These are phyloP conservation scores for Lindgomyces ingoldianus DNA, from an alignment of 495 filamentous ascomycete species.

Conservation along the genomic window DNA sequence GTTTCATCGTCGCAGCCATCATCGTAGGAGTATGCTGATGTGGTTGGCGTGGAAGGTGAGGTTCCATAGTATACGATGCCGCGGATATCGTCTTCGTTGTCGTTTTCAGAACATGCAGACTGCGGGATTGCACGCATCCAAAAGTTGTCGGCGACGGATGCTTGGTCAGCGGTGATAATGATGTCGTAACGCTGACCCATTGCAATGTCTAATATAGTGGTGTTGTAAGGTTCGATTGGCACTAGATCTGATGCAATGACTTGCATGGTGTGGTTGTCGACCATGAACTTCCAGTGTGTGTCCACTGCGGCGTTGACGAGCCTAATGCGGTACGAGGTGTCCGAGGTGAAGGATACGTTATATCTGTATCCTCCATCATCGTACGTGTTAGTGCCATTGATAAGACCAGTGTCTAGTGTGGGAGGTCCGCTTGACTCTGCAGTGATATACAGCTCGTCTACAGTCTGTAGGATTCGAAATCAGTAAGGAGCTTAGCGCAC, in stretches of 20 bases:
- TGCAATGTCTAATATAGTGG: conserved; percentile 53
- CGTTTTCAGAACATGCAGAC: conserved; percentile 47
- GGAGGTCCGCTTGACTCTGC: conserved; percentile 49
- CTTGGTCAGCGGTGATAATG: conserved; percentile 61
- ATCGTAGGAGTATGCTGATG: conserved; percentile 8
- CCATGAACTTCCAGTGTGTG: conserved; percentile 51
- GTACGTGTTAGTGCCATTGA: conserved; percentile 48
- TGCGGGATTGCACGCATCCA: conserved; percentile 66
- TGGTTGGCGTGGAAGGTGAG: conserved; percentile 8
- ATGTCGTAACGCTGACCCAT: conserved; percentile 75
- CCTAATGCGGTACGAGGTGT: conserved; percentile 56
- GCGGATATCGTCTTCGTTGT: conserved; percentile 53
- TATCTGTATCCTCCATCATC: conserved; percentile 44
- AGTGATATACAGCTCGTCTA: conserved; percentile 43
- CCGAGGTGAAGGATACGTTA: conserved; percentile 48
- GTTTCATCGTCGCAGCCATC: conserved; percentile 47
- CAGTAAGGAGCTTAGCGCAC: not conserved
- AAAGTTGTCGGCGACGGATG: conserved; percentile 51
- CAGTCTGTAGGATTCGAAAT: conserved; percentile 28
- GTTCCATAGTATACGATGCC: conserved; percentile 19
- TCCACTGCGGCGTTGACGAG: conserved; percentile 60
- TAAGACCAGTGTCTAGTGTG: conserved; percentile 50
- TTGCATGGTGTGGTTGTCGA: conserved; percentile 55
- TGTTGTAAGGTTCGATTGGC: conserved; percentile 52
- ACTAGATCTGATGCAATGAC: conserved; percentile 56